Evolutionary conservation across 306 rosid species (phyloP), one percentile per base, ranked within the genome.

Genomic region (Elaeagnus macrophylla): DNA sequence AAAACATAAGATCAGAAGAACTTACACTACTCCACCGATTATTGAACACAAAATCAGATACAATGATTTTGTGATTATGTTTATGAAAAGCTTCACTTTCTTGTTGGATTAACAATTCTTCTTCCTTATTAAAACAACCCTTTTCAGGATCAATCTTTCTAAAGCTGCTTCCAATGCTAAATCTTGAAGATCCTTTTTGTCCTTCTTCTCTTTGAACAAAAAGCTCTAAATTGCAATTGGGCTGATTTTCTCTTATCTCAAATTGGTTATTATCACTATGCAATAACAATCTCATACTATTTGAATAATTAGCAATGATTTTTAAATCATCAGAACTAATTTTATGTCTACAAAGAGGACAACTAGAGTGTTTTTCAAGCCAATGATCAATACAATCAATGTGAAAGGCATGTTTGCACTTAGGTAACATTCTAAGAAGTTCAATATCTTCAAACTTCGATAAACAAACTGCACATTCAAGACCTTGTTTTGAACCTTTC

Each of bases 361-460:
- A 93, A 54, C 79, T 93, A 7, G 99, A 77, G 57, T 93, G 99
- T 20, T 74, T 82, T 47, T 84, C 96, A 39, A 91, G 99, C 99
- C 99, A 93, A 61, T 73, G 74, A 43, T 93, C 99, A 38, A 87
- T 84, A 75, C 99, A 93, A 45, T 70, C 73, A 50, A 87, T 77
- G 56, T 93, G 99, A 68, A 93, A 93, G 36, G 94, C 96, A 67
- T 93, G 99, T 15, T 79, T 84, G 54, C 99, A 93, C 53, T 93
- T 84, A 5, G 99, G 99, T 16, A 93, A 68, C 10, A 93, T 54
- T 51, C 99, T 72, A 8, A 93, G 79, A 14, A 82, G 64, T 68
- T 93, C 99, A 3, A 79, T 51, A 18, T 84, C 96, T 79, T 87
- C 94, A 6, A 87, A 93, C 51, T 84, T 91, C 0, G 99, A 84